Evolutionary conservation across 306 rosid genomes (phyloP), one percentile per base, ranked within the genome.

Genomic region (Morella rubra): DNA sequence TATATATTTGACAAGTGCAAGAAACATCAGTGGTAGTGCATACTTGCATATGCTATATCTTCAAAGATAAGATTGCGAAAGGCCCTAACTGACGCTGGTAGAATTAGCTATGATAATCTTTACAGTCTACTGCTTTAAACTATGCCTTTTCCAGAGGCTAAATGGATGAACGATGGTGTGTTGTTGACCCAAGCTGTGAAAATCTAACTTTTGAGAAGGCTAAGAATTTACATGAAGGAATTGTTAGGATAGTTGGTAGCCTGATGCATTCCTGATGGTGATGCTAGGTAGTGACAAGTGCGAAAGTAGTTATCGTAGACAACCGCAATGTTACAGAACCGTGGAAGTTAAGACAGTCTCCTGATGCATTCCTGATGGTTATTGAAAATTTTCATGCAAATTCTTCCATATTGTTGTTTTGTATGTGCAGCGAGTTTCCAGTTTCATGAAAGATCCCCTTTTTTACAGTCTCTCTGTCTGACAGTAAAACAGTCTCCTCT

Each of bases 181-280:
- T 37, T 13, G 69, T 37, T 62, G 44, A 37, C 44, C 69, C 69
- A 62, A 62, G 37, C 32, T 62, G 5, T 62, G 69, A 62, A 61
- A 7, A 62, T 5, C 27, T 42, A 65, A 41, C 71, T 13, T 65
- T 65, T 65, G 47, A 65, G 49, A 65, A 65, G 71, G 27, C 5
- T 11, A 59, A 42, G 7, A 42, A 64, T 65, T 40, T 22, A 58
- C 24, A 3, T 10, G 15, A 58, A 15, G 64, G 64, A 58, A 58
- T 3, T 58, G 1, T 22, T 58, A 58, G 47, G 1, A 65, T 65
- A 6, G 7, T 41, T 41, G 70, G 49, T 65, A 41, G 46, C 24
- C 37, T 64, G 46, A 65, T 65, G 70, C 70, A 46, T 49, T 6
- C 13, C 52, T 14, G 70, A 41, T 16, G 70, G 12, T 62, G 45